Evolutionary conservation across 2,329 filamentous ascomycete genomes (phyloP).

Genomic region (Fusarium sp.): DNA sequence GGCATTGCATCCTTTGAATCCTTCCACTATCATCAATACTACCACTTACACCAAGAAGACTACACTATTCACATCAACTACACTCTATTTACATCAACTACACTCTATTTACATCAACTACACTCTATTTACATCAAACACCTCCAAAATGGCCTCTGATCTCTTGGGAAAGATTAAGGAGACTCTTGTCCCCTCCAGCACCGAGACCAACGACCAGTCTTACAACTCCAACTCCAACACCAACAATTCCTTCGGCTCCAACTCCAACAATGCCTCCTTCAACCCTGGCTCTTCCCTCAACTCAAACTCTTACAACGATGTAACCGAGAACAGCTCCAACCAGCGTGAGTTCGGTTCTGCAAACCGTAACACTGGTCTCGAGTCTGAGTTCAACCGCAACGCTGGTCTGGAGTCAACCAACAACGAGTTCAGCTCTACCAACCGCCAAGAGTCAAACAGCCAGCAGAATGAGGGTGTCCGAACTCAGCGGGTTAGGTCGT

Average conservation of each 20-base stretch:
- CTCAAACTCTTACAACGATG: neutral
- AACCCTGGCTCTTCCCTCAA: neutral
- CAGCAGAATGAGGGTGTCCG: constrained; percentile 21
- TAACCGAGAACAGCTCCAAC: constrained; percentile 5
- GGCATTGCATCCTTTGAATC: neutral
- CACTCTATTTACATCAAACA: neutral
- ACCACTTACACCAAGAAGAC: neutral
- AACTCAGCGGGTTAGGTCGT: constrained; percentile 21
- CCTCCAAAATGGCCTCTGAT: constrained; percentile 26
- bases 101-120: neutral
- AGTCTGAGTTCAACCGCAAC: neutral
- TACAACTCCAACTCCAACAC: constrained; percentile 2
- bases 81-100: neutral
- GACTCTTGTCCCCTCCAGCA: constrained; percentile 22
- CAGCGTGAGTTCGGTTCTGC: constrained; percentile 4
- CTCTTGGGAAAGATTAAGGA: constrained; percentile 41
- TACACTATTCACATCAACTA: neutral
- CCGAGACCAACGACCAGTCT: constrained; percentile 14
- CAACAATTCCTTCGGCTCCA: neutral
- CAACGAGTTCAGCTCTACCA: neutral
- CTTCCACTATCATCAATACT: neutral
- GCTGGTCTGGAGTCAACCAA: neutral
- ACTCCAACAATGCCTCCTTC: neutral
- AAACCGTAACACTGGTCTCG: neutral
- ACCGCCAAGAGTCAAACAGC: no score